A percentile compares a stretch with the other conserved stretches of the same genome.
Evolutionary conservation across 2,329 filamentous ascomycete species (phyloP).

Genomic region (Aspergillus ustus): DNA sequence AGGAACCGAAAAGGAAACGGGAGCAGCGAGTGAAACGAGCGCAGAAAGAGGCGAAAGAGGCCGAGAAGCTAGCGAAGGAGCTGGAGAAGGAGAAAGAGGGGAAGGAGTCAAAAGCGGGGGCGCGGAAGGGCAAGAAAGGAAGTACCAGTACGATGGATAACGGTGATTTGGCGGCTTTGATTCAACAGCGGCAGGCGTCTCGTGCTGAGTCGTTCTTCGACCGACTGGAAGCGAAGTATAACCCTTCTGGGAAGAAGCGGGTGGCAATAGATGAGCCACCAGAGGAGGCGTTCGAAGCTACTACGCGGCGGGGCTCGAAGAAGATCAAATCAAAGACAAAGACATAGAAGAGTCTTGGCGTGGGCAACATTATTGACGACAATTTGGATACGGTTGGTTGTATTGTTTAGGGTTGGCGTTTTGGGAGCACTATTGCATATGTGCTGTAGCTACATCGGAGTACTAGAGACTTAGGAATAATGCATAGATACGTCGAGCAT

Average conservation of each 20-base stretch:
- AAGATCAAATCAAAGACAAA: conserved; percentile 38
- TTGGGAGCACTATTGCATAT: background rate
- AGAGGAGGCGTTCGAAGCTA: conserved; percentile 64
- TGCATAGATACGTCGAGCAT: conserved; percentile 8
- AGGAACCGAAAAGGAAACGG: conserved; percentile 71
- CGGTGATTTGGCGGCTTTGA: conserved; percentile 70
- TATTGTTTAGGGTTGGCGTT: conserved; percentile 4
- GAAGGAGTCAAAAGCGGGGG: conserved; percentile 32
- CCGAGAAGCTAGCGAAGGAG: conserved; percentile 75
- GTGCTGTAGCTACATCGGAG: background rate
- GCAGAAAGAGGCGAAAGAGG: conserved; percentile 70
- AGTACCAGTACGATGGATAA: conserved; percentile 42
- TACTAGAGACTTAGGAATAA: background rate
- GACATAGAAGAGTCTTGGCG: conserved; percentile 1
- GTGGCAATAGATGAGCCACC: conserved; percentile 58
- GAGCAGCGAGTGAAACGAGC: conserved; percentile 65
- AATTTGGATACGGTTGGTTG: background rate
- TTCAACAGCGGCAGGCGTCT: conserved; percentile 70
- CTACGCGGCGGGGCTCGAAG: conserved; percentile 45
- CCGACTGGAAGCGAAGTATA: conserved; percentile 77
- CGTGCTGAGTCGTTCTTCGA: conserved; percentile 69
- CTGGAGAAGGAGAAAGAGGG: conserved; percentile 68
- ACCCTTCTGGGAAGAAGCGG: conserved; percentile 48
- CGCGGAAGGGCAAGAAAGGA: conserved; percentile 18
- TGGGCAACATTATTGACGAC: background rate